A percentile compares a stretch with the other conserved stretches of the same genome.
These are phyloP conservation scores for Porcisia deanei DNA, from an alignment of 208 protist genomes.

Conservation along the genomic window DNA sequence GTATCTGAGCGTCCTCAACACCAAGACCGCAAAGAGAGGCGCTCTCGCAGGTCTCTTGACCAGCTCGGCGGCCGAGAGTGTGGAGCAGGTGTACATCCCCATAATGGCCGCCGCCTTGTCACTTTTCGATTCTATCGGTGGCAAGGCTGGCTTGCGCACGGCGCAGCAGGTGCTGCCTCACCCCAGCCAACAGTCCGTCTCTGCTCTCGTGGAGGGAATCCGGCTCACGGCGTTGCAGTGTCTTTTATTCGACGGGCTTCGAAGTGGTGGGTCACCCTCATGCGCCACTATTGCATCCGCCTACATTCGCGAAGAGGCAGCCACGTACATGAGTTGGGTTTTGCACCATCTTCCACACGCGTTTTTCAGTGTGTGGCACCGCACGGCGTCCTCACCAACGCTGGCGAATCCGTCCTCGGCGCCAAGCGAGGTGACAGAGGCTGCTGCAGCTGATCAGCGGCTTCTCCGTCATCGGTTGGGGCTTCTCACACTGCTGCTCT, in stretches of 20 bases:
- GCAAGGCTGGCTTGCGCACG: constrained; percentile 38
- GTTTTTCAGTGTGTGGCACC: constrained; percentile 56
- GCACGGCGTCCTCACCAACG: neutral
- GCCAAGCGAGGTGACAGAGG: constrained; percentile 3
- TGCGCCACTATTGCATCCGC: neutral
- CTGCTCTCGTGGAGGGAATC: constrained; percentile 62
- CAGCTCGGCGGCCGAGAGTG: neutral
- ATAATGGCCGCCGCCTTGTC: constrained; percentile 21
- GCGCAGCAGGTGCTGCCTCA: constrained; percentile 55
- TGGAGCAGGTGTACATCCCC: neutral
- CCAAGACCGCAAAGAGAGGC: neutral
- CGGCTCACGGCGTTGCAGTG: constrained; percentile 62
- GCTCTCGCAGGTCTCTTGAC: neutral
- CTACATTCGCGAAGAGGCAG: neutral
- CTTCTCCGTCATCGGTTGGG: constrained; percentile 23
- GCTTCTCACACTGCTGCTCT: constrained; percentile 19
- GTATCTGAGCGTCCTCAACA: neutral
- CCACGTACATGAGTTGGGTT: constrained; percentile 23
- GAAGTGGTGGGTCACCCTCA: neutral
- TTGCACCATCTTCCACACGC: constrained; percentile 28
- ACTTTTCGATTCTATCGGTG: constrained; percentile 29
- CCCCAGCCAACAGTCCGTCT: constrained; percentile 42
- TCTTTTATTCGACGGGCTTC: constrained; percentile 36
- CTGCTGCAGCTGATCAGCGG: constrained; percentile 15
- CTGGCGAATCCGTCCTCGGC: neutral